Evolutionary conservation across 192 early-diverging fungal species (phyloP), one percentile per base, ranked within the genome.

Genomic region (Piromyces sp.): DNA sequence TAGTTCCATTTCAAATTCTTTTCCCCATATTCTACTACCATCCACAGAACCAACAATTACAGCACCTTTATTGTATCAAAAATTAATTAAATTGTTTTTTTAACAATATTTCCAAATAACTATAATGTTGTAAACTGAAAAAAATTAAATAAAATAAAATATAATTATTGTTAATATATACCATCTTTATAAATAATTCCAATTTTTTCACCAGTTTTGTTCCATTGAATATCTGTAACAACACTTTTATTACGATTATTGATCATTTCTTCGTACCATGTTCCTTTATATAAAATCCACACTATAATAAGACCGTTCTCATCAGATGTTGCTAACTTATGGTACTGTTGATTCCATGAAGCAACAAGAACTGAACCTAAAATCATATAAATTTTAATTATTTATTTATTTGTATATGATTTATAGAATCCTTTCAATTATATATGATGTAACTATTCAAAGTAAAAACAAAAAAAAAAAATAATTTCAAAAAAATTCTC

Each of bases 191-290:
- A 92, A 28, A 85, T 88, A 80, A 92, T 92, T 80, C 89, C 89
- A 78, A 92, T 92, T 81, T 86, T 85, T 31, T 85, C 79, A 11
- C 91, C 91, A 31, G 87, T 86, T 42, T 83, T 84, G 80, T 88
- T 88, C 91, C 91, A 92, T 30, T 89, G 86, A 88, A 92, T 91
- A 83, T 89, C 89, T 26, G 90, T 84, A 3, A 92, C 91, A 13
- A 88, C 83, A 68, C 87, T 87, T 82, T 92, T 92, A 85, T 89
- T 89, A 22, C 91, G 85, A 81, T 92, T 91, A 82, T 92, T 92
- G 84, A 92, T 89, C 91, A 92, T 92, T 85, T 92, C 91, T 84
- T 92, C 91, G 83, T 92, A 92, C 87, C 89, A 90, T 22, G 86
- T 86, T 16, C 89, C 91, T 81, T 92, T 92, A 85, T 92, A 92